Base-by-base conservation (phyloP, 2,329 filamentous ascomycete genomes). In the Biscogniauxia mediterranea region DNA sequence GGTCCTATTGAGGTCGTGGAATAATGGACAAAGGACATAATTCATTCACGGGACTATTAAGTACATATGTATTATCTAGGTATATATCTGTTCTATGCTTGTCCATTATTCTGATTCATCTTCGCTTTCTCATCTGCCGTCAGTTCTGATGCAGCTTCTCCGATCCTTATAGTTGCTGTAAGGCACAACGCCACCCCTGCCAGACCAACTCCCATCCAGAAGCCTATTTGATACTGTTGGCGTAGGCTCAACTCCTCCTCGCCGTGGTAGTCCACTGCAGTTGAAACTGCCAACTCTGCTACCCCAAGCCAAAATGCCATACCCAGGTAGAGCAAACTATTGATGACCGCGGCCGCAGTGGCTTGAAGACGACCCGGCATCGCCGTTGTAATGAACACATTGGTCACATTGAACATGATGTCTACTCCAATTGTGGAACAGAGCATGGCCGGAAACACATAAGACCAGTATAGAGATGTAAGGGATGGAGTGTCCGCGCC, bases 321-420 rank as follows among this genome's bases (percentile, higher is more conserved):
- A 9, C 89, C 88, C 8, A 93, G 79, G 68, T 91, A 90, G 28
- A 92, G 72, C 1, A 92, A 75, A 54, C 85, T 87, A 75, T 90
- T 92, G 69, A 90, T 87, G 53, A 93, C 74, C 0, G 86, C 89
- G 1, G 90, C 89, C 0, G 89, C 90, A 0, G 92, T 79, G 0
- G 89, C 90, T 71, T 94, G 91, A 55, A 86, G 81, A 13, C 83
- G 81, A 4, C 80, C 79, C 0, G 90, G 89, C 64, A 93, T 79
- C 15, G 83, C 85, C 0, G 89, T 92, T 0, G 89, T 92, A 72
- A 92, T 89, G 75, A 91, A 93, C 61, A 93, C 84, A 69, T 90
- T 93, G 19, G 87, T 85, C 1, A 93, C 83, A 70, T 89, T 92
- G 76, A 89, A 93, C 6, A 86, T 86, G 58, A 93, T 86, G 69